Evolutionary conservation across 495 filamentous ascomycete species (phyloP).

Genomic region (Talaromyces nanjingensis): DNA sequence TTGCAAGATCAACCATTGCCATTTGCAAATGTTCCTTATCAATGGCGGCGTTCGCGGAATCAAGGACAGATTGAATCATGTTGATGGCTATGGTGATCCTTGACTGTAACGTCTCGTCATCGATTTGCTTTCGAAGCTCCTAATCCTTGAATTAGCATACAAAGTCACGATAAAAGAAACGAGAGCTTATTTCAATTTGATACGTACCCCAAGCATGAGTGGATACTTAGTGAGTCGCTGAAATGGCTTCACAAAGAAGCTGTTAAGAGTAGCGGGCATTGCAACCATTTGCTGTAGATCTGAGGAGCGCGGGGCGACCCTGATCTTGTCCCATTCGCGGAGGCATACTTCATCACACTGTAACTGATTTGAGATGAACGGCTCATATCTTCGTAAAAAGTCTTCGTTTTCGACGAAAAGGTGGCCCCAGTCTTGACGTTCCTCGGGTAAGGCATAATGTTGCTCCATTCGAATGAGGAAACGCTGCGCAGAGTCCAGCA

Average conservation of each 20-base stretch:
- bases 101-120: constrained; percentile 57
- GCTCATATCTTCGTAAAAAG: constrained; percentile 83
- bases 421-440: constrained; percentile 83
- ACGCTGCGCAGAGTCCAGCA: constrained; percentile 89
- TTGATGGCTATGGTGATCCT: constrained; percentile 68
- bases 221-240: constrained; percentile 94
- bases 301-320: constrained; percentile 41
- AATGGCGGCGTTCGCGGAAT: constrained; percentile 82
- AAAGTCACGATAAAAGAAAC: not conserved
- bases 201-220: constrained; percentile 70
- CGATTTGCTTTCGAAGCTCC: constrained; percentile 80
- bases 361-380: constrained; percentile 89
- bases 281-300: constrained; percentile 60
- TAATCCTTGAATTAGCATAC: constrained; percentile 26
- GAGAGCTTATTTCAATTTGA: not conserved
- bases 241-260: constrained; percentile 93
- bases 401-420: constrained; percentile 76
- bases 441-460: constrained; percentile 72
- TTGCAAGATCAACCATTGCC: constrained; percentile 71
- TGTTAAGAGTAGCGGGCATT: constrained; percentile 57
- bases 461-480: constrained; percentile 96
- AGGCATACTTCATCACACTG: constrained; percentile 42
- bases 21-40: constrained; percentile 74
- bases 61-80: constrained; percentile 67
- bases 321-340: constrained; percentile 49